Evolutionary conservation across 331 rosid genomes (phyloP).

Genomic region (Cucumis variabilis): DNA sequence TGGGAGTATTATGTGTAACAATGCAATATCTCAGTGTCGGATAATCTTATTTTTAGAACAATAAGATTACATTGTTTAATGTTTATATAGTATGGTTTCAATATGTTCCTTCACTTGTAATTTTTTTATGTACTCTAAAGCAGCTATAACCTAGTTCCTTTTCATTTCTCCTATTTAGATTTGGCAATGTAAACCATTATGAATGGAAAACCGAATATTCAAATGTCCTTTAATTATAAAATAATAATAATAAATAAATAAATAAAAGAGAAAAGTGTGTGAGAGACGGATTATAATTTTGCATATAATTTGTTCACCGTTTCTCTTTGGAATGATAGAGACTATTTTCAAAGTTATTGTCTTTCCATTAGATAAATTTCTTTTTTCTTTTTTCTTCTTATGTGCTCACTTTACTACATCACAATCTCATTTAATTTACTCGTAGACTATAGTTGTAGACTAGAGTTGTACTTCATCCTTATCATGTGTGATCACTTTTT

Average conservation of each 20-base stretch:
- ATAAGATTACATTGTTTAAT: neutral
- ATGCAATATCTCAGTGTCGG: too few relatives aligned
- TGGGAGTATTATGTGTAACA: too few relatives aligned
- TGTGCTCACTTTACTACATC: neutral
- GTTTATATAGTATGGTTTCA: conserved; percentile 2
- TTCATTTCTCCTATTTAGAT: neutral
- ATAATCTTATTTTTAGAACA: neutral
- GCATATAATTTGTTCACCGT: neutral
- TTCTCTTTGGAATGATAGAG: conserved; percentile 6
- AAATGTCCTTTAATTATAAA: neutral
- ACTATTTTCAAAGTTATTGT: neutral
- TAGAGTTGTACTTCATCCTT: neutral
- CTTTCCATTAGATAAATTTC: neutral
- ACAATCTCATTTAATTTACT: neutral
- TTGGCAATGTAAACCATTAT: neutral
- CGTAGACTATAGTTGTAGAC: neutral
- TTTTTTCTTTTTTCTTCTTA: neutral
- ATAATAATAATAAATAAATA: too few relatives aligned
- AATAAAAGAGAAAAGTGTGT: too few relatives aligned
- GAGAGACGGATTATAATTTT: neutral
- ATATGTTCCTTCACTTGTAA: conserved; percentile 6
- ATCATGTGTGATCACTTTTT: neutral
- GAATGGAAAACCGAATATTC: neutral
- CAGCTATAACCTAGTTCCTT: neutral
- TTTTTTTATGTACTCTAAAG: conserved; percentile 4